A percentile compares a stretch with the other conserved stretches of the same genome.
Evolutionary conservation across 2,329 filamentous ascomycete genomes (phyloP).

Genomic region (Neospermospora avenae): DNA sequence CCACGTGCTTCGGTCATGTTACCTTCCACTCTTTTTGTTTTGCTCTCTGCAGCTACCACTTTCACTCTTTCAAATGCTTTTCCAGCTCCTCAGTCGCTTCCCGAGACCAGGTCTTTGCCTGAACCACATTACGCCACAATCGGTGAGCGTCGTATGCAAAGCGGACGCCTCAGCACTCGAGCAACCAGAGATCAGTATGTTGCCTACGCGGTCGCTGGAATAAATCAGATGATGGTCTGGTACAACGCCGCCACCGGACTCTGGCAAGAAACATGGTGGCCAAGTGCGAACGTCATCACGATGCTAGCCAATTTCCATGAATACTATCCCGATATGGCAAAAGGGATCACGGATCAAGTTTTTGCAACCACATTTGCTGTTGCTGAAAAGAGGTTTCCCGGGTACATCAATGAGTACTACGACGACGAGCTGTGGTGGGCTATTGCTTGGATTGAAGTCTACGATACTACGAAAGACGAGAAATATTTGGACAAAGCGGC

Average conservation of each 20-base stretch:
- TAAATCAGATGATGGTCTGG: conserved; percentile 53
- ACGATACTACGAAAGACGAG: conserved; percentile 49
- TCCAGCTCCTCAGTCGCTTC: conserved; percentile 1
- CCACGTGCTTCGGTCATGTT: conserved; percentile 18
- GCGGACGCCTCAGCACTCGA: conserved; percentile 1
- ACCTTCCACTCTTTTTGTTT: conserved; percentile 8
- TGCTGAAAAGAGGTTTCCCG: conserved; percentile 34
- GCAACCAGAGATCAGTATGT: conserved; percentile 23
- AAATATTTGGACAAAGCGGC: conserved; percentile 53
- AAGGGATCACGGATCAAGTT: conserved; percentile 20
- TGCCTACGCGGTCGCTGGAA: conserved; percentile 32
- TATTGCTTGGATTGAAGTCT: conserved; percentile 54
- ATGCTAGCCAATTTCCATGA: conserved; percentile 52
- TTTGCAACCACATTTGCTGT: conserved; percentile 27
- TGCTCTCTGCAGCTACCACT: conserved; percentile 10
- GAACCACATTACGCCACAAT: conserved; percentile 2
- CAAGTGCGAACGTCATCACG: conserved; percentile 64
- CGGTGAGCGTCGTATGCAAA: conserved; percentile 8
- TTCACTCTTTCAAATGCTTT: conserved; percentile 13
- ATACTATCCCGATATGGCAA: conserved; percentile 22
- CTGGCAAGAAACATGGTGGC: conserved; percentile 70
- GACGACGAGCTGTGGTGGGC: conserved; percentile 66
- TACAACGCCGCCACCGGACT: conserved; percentile 58
- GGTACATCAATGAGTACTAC: conserved; percentile 52
- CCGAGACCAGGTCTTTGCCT: neutral